Evolutionary conservation across 371 early-diverging fungal genomes (phyloP).

Genomic region (Syncephalastrum monosporum): DNA sequence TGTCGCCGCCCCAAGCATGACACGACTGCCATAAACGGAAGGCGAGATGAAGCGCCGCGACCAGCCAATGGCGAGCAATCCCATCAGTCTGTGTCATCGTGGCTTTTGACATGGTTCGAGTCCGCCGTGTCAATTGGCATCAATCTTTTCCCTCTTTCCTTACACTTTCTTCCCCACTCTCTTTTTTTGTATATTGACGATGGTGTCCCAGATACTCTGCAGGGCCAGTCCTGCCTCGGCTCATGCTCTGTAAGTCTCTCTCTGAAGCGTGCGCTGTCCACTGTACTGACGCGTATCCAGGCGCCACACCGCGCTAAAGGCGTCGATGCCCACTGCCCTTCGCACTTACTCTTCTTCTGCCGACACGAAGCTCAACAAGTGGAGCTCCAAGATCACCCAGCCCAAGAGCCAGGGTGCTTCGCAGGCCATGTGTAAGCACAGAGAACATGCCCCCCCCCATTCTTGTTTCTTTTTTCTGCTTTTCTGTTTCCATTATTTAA

Average conservation of each 20-base stretch:
- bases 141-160: constrained; percentile 11
- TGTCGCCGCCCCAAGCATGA: too few species aligned
- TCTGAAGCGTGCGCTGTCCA: too few species aligned
- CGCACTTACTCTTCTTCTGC: constrained; percentile 42
- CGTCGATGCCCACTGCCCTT: constrained; percentile 29
- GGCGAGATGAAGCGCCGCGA: too few species aligned
- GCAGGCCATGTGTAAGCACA: constrained; percentile 92
- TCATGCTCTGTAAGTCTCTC: constrained; percentile 28
- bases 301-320: background rate
- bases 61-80: too few species aligned
- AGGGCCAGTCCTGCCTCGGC: constrained; percentile 21
- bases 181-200: constrained; percentile 8
- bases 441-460: too few species aligned
- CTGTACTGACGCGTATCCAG: background rate
- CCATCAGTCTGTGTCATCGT: too few species aligned
- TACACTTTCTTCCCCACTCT: constrained; percentile 6
- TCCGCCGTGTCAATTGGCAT: background rate
- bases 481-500: background rate
- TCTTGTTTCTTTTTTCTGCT: background rate
- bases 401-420: constrained; percentile 93
- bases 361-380: constrained; percentile 65
- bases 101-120: too few species aligned
- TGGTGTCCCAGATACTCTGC: constrained; percentile 43
- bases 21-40: too few species aligned
- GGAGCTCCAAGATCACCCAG: constrained; percentile 86